These are phyloP conservation scores for Rauvolfia tetraphylla DNA, from an alignment of 257 asterid genomes.

Conservation along the genomic window DNA sequence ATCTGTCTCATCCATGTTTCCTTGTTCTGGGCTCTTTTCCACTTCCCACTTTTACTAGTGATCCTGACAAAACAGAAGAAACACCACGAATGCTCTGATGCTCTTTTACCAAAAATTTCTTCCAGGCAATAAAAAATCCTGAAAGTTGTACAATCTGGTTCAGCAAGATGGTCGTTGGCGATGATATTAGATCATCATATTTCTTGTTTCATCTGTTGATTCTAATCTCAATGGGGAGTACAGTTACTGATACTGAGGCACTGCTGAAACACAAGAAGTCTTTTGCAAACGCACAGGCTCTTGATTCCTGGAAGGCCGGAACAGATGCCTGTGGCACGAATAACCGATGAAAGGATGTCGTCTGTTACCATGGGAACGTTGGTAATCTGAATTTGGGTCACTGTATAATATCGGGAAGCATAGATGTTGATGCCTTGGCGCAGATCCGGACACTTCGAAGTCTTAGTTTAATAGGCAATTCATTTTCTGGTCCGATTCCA, in stretches of 20 bases:
- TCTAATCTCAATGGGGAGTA: slow-evolving; percentile 16
- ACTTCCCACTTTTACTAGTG: neutral
- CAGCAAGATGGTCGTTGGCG: slow-evolving; percentile 39
- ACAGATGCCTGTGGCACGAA: slow-evolving; percentile 47
- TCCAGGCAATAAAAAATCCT: neutral
- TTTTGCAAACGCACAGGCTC: slow-evolving; percentile 38
- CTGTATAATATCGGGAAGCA: slow-evolving; percentile 53
- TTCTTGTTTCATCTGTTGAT: slow-evolving; percentile 29
- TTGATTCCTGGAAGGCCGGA: slow-evolving; percentile 70
- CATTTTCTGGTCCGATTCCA: slow-evolving; percentile 73
- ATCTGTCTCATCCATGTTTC: neutral
- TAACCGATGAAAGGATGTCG: slow-evolving; percentile 49
- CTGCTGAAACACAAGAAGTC: slow-evolving; percentile 53
- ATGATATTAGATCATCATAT: slow-evolving; percentile 27
- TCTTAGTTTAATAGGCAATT: slow-evolving; percentile 39
- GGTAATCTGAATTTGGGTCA: slow-evolving; percentile 42
- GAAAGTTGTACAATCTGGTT: neutral
- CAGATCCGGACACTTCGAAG: slow-evolving; percentile 52
- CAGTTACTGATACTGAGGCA: slow-evolving; percentile 55
- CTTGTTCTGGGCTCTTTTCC: slow-evolving; percentile 16
- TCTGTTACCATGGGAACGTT: slow-evolving; percentile 44
- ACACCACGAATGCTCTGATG: neutral
- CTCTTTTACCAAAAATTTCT: neutral
- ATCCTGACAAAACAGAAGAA: neutral
- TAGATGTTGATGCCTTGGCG: slow-evolving; percentile 58